Conservation (phyloP, 768 basidiomycete genomes). For the Termitomyces sp. region DNA sequence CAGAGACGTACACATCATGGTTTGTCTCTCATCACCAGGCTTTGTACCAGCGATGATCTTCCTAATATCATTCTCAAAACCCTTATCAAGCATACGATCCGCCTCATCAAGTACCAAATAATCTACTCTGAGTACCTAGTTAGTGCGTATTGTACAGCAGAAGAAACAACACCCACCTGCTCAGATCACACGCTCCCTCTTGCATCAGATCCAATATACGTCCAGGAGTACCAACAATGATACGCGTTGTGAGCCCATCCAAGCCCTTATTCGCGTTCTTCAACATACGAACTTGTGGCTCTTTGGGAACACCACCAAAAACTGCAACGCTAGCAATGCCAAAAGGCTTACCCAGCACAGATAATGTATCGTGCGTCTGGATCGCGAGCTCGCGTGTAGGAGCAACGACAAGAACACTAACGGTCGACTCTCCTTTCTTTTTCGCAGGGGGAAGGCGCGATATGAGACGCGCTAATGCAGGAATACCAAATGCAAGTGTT, state of each 20-base stretch:
- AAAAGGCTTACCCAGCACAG: conserved; percentile 66
- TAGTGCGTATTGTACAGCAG: background rate
- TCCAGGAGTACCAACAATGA: conserved; percentile 96
- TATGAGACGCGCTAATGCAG: conserved; percentile 72
- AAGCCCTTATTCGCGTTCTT: conserved; percentile 47
- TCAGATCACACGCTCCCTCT: conserved; percentile 81
- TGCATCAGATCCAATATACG: conserved; percentile 89
- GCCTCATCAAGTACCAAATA: conserved; percentile 98
- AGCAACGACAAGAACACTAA: conserved; percentile 78
- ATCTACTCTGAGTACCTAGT: conserved; percentile 51
- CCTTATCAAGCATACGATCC: conserved; percentile 96
- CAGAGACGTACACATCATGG: conserved; percentile 81
- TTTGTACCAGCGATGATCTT: conserved; percentile 78
- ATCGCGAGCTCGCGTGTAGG: conserved; percentile 96
- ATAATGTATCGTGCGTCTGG: conserved; percentile 87
- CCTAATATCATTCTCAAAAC: conserved; percentile 97
- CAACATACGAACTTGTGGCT: conserved; percentile 70
- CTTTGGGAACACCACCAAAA: conserved; percentile 94
- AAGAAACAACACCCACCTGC: conserved; percentile 43
- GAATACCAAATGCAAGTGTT: conserved; percentile 94
- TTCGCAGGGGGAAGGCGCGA: conserved; percentile 28
- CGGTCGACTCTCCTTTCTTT: conserved; percentile 27
- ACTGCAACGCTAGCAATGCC: conserved; percentile 82
- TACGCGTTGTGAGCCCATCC: conserved; percentile 51
- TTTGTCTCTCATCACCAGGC: conserved; percentile 72